phyloP scores from a whole-genome alignment of 2,329 filamentous ascomycete genomes.

The Alternaria sp. region DNA sequence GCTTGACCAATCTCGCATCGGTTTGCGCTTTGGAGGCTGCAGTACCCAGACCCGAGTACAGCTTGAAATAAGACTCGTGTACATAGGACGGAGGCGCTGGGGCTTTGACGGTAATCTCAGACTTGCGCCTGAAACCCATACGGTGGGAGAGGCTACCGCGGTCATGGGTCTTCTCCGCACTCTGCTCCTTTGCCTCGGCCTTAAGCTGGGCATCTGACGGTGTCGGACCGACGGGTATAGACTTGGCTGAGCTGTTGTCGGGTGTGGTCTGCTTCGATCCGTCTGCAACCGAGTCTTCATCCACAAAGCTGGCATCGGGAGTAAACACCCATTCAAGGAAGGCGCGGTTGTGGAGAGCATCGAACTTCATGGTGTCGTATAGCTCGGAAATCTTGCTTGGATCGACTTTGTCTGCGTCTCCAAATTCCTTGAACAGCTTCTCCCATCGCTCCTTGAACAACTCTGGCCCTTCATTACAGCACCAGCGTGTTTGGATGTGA shows the following conservation, averaged over 20 bases:
- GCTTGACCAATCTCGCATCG: conserved; percentile 82
- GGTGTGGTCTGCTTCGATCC: conserved; percentile 39
- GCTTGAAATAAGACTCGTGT: conserved; percentile 80
- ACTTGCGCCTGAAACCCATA: conserved; percentile 61
- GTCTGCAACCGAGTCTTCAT: conserved; percentile 59
- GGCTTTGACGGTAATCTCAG: conserved; percentile 46
- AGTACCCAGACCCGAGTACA: conserved; percentile 75
- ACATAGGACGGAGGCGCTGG: conserved; percentile 39
- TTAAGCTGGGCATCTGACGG: conserved; percentile 39
- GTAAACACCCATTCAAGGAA: conserved; percentile 99
- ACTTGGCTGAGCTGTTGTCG: conserved; percentile 33
- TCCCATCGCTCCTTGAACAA: conserved; percentile 98
- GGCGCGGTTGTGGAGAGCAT: conserved; percentile 93
- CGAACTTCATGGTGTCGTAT: conserved; percentile 99
- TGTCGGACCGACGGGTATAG: conserved; percentile 36
- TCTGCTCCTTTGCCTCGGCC: conserved; percentile 44
- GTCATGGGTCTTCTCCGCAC: conserved; percentile 47
- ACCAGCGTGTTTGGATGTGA: conserved; percentile 87
- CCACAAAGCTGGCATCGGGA: conserved; percentile 77
- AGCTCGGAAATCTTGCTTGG: conserved; percentile 98
- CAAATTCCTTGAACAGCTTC: conserved; percentile 96
- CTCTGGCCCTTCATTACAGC: conserved; percentile 91
- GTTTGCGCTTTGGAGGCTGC: conserved; percentile 72
- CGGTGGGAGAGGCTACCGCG: conserved; percentile 52
- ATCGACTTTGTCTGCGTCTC: conserved; percentile 95